These are phyloP conservation scores for Fusarium cicatricum DNA, from an alignment of 2,329 filamentous ascomycete genomes.

Conservation along the genomic window DNA sequence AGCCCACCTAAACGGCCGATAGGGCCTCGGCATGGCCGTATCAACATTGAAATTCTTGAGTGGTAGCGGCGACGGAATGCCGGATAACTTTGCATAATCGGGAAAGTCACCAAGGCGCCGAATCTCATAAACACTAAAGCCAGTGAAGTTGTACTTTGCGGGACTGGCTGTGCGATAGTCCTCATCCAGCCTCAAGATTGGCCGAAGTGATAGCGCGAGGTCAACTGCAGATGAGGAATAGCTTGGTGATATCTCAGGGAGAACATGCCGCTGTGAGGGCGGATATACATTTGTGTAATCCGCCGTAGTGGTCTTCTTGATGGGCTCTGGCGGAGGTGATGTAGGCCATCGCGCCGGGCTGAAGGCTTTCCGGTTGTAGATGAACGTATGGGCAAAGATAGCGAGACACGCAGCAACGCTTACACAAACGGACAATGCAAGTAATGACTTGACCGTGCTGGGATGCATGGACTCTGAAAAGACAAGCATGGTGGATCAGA, in stretches of 20 bases:
- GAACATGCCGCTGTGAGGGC: constrained; percentile 34
- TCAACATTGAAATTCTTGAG: constrained; percentile 72
- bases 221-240: constrained; percentile 13
- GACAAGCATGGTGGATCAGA: constrained; percentile 21
- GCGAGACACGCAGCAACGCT: constrained; percentile 20
- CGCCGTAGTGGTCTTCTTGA: constrained; percentile 18
- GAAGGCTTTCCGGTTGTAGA: constrained; percentile 33
- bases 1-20: constrained; percentile 81
- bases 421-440: constrained; percentile 10
- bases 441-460: constrained; percentile 8
- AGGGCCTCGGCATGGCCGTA: constrained; percentile 75
- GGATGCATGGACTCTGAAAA: constrained; percentile 16
- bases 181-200: constrained; percentile 45
- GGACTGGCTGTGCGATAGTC: constrained; percentile 47
- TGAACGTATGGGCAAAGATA: constrained; percentile 23
- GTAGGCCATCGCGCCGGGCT: constrained; percentile 9
- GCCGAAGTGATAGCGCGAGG: constrained; percentile 17
- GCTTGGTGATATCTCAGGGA: constrained; percentile 13
- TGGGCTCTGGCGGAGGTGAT: constrained; percentile 21
- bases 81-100: constrained; percentile 78
- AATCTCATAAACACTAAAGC: constrained; percentile 75
- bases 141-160: constrained; percentile 67
- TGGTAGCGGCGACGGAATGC: constrained; percentile 73
- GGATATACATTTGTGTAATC: constrained; percentile 43
- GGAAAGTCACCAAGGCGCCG: constrained; percentile 78